Base-by-base conservation (phyloP, 139 green algal species). In the Chlorella sp. region DNA sequence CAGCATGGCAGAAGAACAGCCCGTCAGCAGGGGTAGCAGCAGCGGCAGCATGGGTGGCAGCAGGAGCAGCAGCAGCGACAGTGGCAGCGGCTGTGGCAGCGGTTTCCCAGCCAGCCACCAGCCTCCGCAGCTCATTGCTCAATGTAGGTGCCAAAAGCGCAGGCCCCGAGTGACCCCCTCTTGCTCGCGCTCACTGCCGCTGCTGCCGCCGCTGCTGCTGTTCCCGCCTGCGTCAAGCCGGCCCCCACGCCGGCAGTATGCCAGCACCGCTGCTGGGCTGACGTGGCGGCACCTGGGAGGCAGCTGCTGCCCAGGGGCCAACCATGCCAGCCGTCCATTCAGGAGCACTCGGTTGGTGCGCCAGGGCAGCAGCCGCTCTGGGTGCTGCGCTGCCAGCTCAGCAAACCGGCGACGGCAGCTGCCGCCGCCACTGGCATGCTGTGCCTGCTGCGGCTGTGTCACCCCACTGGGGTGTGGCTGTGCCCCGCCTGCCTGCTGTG, bases 361-460 rank as follows among this genome's bases (percentile, higher is more conserved):
- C 82, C 82, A 86, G n/a, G 7, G 82, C 60, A 57, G 82, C 82
- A 86, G 82, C 57, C 57, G 82, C 82, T 53, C 60, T 28, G 57
- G 82, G 57, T 86, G 82, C 57, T 76, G 82, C 34, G 57, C 57
- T 14, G 82, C 82, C n/a, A 34, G 26, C 0, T 36, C 60, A 9
- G 82, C 82, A 76, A 86, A 86, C 16, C 57, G n/a, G n/a, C n/a
- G 57, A 4, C 61, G 34, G 57, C 18, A 76, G 57, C 57, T 34
- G 82, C 57, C 24, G 21, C 81, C 5, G 77, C 37, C 34, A 36
- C 77, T 30, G 37, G 48, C 48, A 57, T 57, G 7, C 7, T 9
- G 7, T 57, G 48, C 48, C 48, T 57, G 48, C 5, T 57, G 48
- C 9, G 5, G 79, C 79, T 24, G 22, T 68, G 22, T 24, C 9